phyloP scores from a whole-genome alignment of 208 protist species.

The Leishmania major region DNA sequence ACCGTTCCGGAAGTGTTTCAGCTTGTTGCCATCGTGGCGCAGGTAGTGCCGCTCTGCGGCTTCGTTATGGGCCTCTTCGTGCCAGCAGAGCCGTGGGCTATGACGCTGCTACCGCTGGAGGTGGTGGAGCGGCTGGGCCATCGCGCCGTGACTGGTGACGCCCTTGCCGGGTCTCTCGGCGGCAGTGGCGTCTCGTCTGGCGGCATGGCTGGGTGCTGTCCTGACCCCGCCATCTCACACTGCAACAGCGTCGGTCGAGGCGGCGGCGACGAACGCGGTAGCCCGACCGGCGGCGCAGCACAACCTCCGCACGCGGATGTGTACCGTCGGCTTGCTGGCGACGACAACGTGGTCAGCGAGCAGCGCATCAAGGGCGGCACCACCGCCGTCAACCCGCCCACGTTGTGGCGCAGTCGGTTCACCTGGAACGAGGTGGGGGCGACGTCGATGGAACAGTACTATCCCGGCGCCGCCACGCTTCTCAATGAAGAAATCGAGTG shows the following conservation, averaged over 20 bases:
- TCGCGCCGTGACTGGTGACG: slow-evolving; percentile 23
- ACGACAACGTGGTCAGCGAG: slow-evolving; percentile 67
- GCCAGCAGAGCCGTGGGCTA: slow-evolving; percentile 68
- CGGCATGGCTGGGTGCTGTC: slow-evolving; percentile 6
- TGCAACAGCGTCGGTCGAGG: neutral
- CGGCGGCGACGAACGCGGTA: neutral
- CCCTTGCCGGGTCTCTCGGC: neutral
- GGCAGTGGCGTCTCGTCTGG: neutral
- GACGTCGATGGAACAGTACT: slow-evolving; percentile 87
- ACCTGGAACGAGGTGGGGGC: slow-evolving; percentile 77
- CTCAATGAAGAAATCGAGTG: slow-evolving; percentile 76
- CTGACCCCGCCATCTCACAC: slow-evolving; percentile 10
- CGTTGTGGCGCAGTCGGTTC: slow-evolving; percentile 67
- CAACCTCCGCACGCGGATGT: slow-evolving; percentile 17
- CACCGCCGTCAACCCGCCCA: slow-evolving; percentile 28
- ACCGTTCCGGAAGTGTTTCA: slow-evolving; percentile 84
- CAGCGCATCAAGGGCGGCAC: slow-evolving; percentile 66
- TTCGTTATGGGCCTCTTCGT: slow-evolving; percentile 84
- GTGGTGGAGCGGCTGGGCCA: slow-evolving; percentile 37
- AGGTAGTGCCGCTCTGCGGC: slow-evolving; percentile 72
- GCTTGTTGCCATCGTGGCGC: slow-evolving; percentile 63
- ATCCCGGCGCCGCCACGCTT: slow-evolving; percentile 71
- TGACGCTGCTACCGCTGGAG: slow-evolving; percentile 53
- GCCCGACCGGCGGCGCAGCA: neutral
- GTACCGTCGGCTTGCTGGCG: slow-evolving; percentile 64